Evolutionary conservation across 371 early-diverging fungal genomes (phyloP), one percentile per base, ranked within the genome.

Genomic region (Dichotomocladium elegans): DNA sequence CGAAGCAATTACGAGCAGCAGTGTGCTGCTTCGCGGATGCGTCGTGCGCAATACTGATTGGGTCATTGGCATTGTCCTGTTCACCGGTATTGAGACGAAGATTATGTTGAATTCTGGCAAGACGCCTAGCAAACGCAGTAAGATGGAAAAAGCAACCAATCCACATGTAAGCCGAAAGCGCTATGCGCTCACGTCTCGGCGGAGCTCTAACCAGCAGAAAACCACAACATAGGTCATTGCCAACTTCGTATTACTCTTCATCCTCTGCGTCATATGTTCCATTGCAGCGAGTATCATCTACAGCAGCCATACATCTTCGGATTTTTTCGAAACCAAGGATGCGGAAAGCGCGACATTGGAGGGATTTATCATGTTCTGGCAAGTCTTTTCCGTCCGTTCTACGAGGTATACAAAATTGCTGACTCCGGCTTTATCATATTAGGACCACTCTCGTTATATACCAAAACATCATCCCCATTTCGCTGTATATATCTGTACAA

Each of bases 401-500:
- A n/a, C n/a, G n/a, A 33, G 34, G 9, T 33, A 33, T 33, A n/a
- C n/a, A 33, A 33, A 33, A 33, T 10, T 34, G 1, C 17, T 34
- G 28, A 31, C 12, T 15, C 24, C 3, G 3, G 25, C 33, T 34
- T 42, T 12, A 27, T 15, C 12, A n/a, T n/a, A n/a, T n/a, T 53
- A 76, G 77, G 78, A 62, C 63, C 8, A 68, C 74, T 0, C 51
- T 77, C 19, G 74, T 77, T 21, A 69, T 77, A 4, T 77, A 73
- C 52, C 77, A 77, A 65, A 77, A 77, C 31, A 77, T 77, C 37
- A 73, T 77, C 45, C 99, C 99, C 1, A 91, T 99, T 51, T 95
- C 97, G 14, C 76, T 99, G 30, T 99, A 96, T 70, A 90, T 99
- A 44, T 95, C 92, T 15, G 82, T 98, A 6, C 99, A 99, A 64